A percentile compares a stretch with the other conserved stretches of the same genome.
Conservation (phyloP, 2,329 filamentous ascomycete genomes). For the Coniella lustricola region DNA sequence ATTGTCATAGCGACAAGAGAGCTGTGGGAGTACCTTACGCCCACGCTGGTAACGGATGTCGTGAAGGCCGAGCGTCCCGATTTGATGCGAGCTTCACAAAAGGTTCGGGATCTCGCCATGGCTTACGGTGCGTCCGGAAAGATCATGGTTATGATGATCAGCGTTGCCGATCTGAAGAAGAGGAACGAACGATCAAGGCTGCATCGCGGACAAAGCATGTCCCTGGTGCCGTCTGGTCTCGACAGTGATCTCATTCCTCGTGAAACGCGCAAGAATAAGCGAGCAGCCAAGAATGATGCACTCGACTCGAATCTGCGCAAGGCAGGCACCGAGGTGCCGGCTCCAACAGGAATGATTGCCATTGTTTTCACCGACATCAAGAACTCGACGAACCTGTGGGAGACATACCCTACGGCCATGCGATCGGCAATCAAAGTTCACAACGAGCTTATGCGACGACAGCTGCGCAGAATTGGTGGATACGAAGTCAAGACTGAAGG, state of each 20-base stretch:
- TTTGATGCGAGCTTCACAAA: slow-evolving; percentile 91
- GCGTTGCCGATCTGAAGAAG: slow-evolving; percentile 83
- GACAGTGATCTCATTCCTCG: slow-evolving; percentile 62
- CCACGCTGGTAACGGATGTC: slow-evolving; percentile 86
- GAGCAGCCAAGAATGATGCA: slow-evolving; percentile 46
- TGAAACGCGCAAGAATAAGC: slow-evolving; percentile 50
- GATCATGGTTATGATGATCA: slow-evolving; percentile 99
- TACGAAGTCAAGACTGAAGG: slow-evolving; percentile 99
- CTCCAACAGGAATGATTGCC: slow-evolving; percentile 81
- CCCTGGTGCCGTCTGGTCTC: slow-evolving; percentile 69
- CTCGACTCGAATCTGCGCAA: slow-evolving; percentile 81
- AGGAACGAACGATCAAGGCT: slow-evolving; percentile 65
- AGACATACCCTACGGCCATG: slow-evolving; percentile 92
- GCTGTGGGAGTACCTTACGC: slow-evolving; percentile 89
- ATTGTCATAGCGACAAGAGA: slow-evolving; percentile 86
- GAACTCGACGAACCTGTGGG: slow-evolving; percentile 93
- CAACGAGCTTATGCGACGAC: slow-evolving; percentile 92
- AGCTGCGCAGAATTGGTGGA: slow-evolving; percentile 86
- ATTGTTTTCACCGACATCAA: slow-evolving; percentile 99
- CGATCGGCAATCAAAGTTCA: slow-evolving; percentile 93
- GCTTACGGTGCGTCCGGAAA: slow-evolving; percentile 91
- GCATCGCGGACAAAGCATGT: slow-evolving; percentile 75
- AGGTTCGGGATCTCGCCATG: slow-evolving; percentile 88
- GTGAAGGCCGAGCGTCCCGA: slow-evolving; percentile 80
- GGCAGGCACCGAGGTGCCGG: slow-evolving; percentile 83